Evolutionary conservation across 23 red algal species (phyloP), one percentile per base, ranked within the genome.

Genomic region (Gracilaria gracilis): DNA sequence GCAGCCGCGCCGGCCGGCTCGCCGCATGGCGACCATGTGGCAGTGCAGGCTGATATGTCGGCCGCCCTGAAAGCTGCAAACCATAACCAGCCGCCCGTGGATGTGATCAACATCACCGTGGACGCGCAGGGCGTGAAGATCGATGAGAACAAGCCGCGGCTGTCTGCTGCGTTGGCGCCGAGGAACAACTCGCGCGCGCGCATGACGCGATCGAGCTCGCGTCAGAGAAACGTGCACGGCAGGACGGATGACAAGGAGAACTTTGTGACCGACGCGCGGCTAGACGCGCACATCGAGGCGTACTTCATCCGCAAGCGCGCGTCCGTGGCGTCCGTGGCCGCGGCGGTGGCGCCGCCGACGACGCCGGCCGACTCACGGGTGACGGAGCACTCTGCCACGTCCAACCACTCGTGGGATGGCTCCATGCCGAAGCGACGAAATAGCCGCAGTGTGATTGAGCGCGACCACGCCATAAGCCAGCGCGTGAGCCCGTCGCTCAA

Each of bases 51-150:
- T 9, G 51, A 79, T 1, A 51, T 35, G 51, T 3, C 79, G 24
- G 21, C 13, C 32, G 79, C 54, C 19, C 23, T 65, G 54, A 39
- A 59, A 65, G 34, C 79, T 25, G 46, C 79, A 46, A 62, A 59
- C 54, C 58, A 61, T 19, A 61, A 39, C 21, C 49, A 62, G 9
- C 27, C 12, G 13, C 66, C 46, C 2, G 66, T 32, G 11, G 67
- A 78, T 14, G 84, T 88, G 50, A 88, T 88, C 13, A 88, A 78
- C 24, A 78, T 88, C 29, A 88, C 84, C 51, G 84, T 88, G n/a
- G 84, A 88, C 34, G 65, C 84, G 4, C 23, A 74, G 19, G 84
- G 84, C 51, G 65, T 88, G 29, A 75, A 62, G 37, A 88, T 88
- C 51, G 58, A 82, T 40, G 79, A 82, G 36, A 57, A 82, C 53